Percentiles rank a stretch among this genome's conserved stretches.
Conservation (phyloP, 495 filamentous ascomycete species). For the Achaetomiella virescens region DNA sequence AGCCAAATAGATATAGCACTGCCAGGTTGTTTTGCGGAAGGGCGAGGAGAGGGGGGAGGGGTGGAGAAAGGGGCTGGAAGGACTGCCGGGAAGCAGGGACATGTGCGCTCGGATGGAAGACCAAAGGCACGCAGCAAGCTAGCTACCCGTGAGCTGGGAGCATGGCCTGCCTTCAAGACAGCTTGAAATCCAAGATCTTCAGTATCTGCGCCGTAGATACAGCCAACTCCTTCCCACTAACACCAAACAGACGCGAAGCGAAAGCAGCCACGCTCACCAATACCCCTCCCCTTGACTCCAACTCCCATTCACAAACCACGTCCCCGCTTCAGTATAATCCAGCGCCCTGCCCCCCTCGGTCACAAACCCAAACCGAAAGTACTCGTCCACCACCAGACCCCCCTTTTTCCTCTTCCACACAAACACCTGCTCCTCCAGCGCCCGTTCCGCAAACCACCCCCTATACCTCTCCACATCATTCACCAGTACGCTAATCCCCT, state of each 20-base stretch:
- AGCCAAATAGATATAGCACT: background rate
- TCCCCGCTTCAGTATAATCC: constrained; percentile 22
- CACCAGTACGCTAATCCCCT: constrained; percentile 25
- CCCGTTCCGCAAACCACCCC: constrained; percentile 16
- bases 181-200: too few species aligned
- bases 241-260: background rate
- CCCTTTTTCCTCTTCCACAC: constrained; percentile 10
- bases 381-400: constrained; percentile 16
- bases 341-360: constrained; percentile 6
- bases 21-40: background rate
- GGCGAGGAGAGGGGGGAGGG: background rate
- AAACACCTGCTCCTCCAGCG: constrained; percentile 19
- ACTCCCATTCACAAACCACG: constrained; percentile 26
- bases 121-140: background rate
- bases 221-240: too few species aligned
- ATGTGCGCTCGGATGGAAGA: background rate
- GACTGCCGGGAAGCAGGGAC: background rate
- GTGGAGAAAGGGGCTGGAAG: too few species aligned
- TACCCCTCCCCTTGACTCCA: constrained; percentile 23
- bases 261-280: constrained; percentile 4
- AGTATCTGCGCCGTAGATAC: background rate
- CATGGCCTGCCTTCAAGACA: too few species aligned
- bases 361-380: constrained; percentile 23
- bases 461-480: constrained; percentile 29
- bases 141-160: too few species aligned